Evolutionary conservation across 2,329 filamentous ascomycete species (phyloP), one percentile per base, ranked within the genome.

Genomic region (Claviceps sorghi): DNA sequence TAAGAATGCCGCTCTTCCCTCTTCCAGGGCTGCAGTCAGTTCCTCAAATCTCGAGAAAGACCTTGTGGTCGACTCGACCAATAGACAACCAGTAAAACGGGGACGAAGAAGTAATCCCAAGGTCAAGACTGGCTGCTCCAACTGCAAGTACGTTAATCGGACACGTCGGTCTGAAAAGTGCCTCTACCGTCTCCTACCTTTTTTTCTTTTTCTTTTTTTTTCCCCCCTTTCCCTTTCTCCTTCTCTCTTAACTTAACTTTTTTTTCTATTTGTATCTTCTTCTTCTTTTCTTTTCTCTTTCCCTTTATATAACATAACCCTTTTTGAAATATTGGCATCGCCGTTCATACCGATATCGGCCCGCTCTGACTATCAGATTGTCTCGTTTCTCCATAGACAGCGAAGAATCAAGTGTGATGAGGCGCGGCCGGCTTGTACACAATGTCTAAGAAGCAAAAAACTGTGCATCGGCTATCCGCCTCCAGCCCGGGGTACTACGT

Each of bases 331-430:
- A 13, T 29, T 1, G 17, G 9, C 38, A 19, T 41, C 38, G 10
- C 4, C 4, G 7, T n/a, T 9, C 19, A 6, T 34, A 47, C 17
- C 26, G 7, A 34, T 19, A 40, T n/a, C 15, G 21, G 8, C 34
- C 22, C 11, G 17, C 9, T 40, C 45, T 48, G 45, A 48, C 32
- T 10, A 41, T 19, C 8, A 26, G 19, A 41, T 48, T 10, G 3
- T 11, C 11, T n/a, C 0, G 15, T 21, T n/a, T 38, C 48, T 38
- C 29, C 58, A 45, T 30, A 83, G 79, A 63, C 72, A 71, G 56
- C 72, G 80, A 57, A 73, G 78, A 56, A 82, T 84, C 56, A 84
- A 84, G 64, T 84, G 81, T 62, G 81, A 83, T 62, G 81, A 84
- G 65, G 70, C 65, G 56, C 76, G 80, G 52, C 81, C 81, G 8